Base-by-base conservation (phyloP, 1,284 basidiomycete genomes). In the Porodaedalea pini region DNA sequence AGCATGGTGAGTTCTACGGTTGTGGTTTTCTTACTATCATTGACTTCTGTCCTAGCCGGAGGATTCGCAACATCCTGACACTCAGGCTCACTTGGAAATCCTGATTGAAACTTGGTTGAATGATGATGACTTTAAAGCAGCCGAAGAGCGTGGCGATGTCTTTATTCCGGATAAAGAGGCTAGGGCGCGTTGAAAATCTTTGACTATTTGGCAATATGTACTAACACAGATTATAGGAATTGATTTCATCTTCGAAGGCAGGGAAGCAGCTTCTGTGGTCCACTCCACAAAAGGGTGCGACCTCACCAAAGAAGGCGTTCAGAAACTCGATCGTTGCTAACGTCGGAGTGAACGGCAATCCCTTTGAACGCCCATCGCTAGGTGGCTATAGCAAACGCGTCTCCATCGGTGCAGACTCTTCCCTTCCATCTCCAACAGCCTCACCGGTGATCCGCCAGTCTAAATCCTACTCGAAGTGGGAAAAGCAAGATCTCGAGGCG, bases 401-500 rank as follows among this genome's bases (percentile, higher is more conserved):
- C 44, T 70, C 74, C 10, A 70, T 75, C 7, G 66, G 73, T 17
- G 62, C 67, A 17, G 69, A 61, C 52, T 66, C 54, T 59, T 68
- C 56, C 54, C 66, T 53, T 67, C 75, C 61, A 56, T 31, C 71
- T 75, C 60, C 65, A 32, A 61, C 68, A 10, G 81, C 81, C 59
- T 83, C 78, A 61, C 82, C 85, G 10, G 82, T 80, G 57, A 70
- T 78, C 48, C 70, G 76, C 23, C 65, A 69, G 54, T 73, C 74
- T 15, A 78, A 78, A 61, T 77, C 77, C 5, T 85, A 82, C 62
- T 86, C 86, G 0, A 89, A 88, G 68, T 88, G 86, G 85, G 88
- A 90, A 69, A 90, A 89, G 62, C 88, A 90, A 67, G 88, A 90
- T 64, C 68, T 88, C 36, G 88, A 90, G 63, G 88, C 88, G 3